Base-by-base conservation (phyloP, 805 yeast species). In the Candida schatavii region DNA sequence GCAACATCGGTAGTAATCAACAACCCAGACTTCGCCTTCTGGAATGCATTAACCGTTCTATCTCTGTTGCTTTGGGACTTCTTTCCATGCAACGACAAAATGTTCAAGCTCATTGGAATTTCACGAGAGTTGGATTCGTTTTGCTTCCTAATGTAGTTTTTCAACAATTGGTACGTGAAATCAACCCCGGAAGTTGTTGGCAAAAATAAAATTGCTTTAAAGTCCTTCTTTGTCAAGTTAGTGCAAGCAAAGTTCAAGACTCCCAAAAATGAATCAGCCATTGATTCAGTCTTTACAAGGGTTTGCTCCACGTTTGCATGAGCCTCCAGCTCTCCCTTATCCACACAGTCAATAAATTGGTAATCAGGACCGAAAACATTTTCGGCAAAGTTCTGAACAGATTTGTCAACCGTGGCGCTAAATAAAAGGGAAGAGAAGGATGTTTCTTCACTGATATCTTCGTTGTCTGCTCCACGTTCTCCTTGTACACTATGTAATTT, bases 1-100 rank as follows among this genome's bases (percentile, higher is more conserved):
- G 90, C 95, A 45, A 91, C 97, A 64, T 89, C 96, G 5, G 97
- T 86, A 42, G 91, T 83, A 41, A 91, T 78, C 43, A 91, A 72
- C 35, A 90, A 57, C 42, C 88, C 85, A 22, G 62, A 70, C 51
- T 42, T 55, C 20, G 44, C 37, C 11, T 14, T 44, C 40, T 46
- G 60, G 70, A 83, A 86, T 27, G 56, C 55, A 39, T 69, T 70
- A 28, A 85, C 79, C 20, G 79, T 62, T 46, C 70, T 66, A 47
- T 83, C 85, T 59, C 98, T 81, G 35, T 69, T 74, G 20, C 71
- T 68, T 65, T 88, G 96, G 22, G 83, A 61, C 61, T 85, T 65
- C 55, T 83, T 80, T 41, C 97, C 96, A 53, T 89, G 95, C 42
- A 87, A 70, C 20, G 18, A 14, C 27, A 23, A 7, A 23, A 23